Evolutionary conservation across 192 early-diverging fungal genomes (phyloP).

Genomic region (Coemansia sp.): DNA sequence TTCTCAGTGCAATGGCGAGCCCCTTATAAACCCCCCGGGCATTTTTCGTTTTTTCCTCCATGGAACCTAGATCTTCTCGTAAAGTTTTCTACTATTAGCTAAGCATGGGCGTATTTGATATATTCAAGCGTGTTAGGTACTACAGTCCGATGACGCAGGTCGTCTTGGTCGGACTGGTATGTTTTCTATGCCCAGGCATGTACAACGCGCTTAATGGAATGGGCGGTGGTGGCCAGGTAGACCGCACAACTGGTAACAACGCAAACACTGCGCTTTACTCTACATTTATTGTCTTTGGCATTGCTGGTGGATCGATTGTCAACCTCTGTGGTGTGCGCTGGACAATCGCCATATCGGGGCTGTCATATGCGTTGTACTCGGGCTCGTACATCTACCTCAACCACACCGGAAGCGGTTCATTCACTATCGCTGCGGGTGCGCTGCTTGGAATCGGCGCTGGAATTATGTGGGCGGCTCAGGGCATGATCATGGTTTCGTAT

Average conservation of each 20-base stretch:
- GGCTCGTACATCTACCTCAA: conserved; percentile 73
- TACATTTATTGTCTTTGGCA: conserved; percentile 74
- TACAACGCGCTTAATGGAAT: conserved; percentile 67
- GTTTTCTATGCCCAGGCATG: conserved; percentile 80
- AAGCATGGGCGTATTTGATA: background rate
- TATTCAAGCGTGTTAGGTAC: conserved; percentile 27
- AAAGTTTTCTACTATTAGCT: background rate
- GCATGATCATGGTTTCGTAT: conserved; percentile 85
- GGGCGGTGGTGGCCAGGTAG: conserved; percentile 66
- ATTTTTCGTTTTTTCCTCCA: background rate
- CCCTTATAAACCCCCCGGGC: too few relatives aligned
- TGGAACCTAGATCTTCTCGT: background rate
- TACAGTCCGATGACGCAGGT: conserved; percentile 67
- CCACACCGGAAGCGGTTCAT: conserved; percentile 56
- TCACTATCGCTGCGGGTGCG: conserved; percentile 73
- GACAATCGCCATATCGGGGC: conserved; percentile 65
- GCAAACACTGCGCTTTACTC: conserved; percentile 76
- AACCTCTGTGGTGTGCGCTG: conserved; percentile 74
- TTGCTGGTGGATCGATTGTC: conserved; percentile 72
- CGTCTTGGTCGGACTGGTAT: conserved; percentile 66
- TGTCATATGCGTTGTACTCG: conserved; percentile 72
- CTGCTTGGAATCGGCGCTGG: conserved; percentile 82
- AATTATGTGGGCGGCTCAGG: conserved; percentile 74
- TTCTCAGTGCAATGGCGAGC: too few relatives aligned
- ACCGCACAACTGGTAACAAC: conserved; percentile 61